Base-by-base conservation (phyloP, 2,329 filamentous ascomycete species). In the Paracamarosporium sp. region DNA sequence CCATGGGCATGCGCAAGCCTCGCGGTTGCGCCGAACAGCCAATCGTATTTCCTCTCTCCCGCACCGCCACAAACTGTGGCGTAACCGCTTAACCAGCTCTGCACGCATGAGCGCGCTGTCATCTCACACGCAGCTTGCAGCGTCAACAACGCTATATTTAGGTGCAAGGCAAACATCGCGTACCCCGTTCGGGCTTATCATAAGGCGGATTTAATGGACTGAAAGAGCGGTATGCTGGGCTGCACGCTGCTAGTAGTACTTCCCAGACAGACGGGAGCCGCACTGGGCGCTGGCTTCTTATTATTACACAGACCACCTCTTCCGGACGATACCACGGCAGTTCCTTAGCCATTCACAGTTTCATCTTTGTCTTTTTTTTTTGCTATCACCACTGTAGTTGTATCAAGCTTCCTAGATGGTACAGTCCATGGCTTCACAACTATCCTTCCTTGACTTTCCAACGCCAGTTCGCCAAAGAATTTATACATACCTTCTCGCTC, bases 401-500 rank as follows among this genome's bases (percentile, higher is more conserved):
- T n/a, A n/a, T n/a, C n/a, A 27, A 13, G 11, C 33, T 11, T 24
- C 22, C 24, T n/a, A n/a, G n/a, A 28, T 11, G 1, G 15, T 25
- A 24, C 15, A 31, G 9, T 7, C n/a, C 51, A 54, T 41, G 35
- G 24, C 31, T 40, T 38, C 53, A 13, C 45, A 25, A 3, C 25
- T 52, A 2, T 43, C 40, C 5, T 56, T 59, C 33, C 47, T 59
- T 35, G 47, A 41, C 12, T 41, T 59, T 24, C 53, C 57, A 24
- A 12, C 43, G 22, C 40, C 41, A 3, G 31, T 59, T 27, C 57
- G 57, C 15, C 44, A 53, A 27, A 35, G 36, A 5, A 68, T 73
- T 40, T 69, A 70, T 52, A 53, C 57, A 41, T 61, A 67, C 45
- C 57, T 69, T 20, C 60, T 71, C 11, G 44, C 66, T n/a, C 61